Percentiles rank a stretch among this genome's conserved stretches.
Conservation (phyloP, 2,329 filamentous ascomycete species). For the Trichoderma sp. region DNA sequence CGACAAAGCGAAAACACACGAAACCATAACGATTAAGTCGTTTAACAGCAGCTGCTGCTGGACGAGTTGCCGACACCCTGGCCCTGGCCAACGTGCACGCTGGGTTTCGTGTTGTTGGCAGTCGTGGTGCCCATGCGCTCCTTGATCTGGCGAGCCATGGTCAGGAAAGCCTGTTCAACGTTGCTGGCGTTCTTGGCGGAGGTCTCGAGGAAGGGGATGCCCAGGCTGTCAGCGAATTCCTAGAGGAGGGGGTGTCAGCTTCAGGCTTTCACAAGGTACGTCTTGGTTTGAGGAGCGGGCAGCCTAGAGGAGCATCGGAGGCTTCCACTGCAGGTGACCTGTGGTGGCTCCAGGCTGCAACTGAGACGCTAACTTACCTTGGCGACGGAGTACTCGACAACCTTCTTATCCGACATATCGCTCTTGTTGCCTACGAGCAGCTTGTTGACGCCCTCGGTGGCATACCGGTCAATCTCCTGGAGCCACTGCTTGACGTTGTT, state of each 20-base stretch:
- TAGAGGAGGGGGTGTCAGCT: constrained; percentile 46
- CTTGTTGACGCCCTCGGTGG: constrained; percentile 99
- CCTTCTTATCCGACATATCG: constrained; percentile 99
- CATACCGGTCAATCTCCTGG: constrained; percentile 98
- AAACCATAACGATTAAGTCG: constrained; percentile 5
- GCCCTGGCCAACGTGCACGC: constrained; percentile 92
- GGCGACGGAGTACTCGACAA: constrained; percentile 98
- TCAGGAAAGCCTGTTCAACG: constrained; percentile 99
- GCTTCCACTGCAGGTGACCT: neutral
- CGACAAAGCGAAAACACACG: constrained; percentile 28
- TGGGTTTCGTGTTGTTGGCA: constrained; percentile 97
- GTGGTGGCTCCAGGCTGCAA: constrained; percentile 14
- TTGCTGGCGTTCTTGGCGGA: constrained; percentile 99
- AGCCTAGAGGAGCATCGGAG: constrained; percentile 5
- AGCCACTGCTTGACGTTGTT: constrained; percentile 99
- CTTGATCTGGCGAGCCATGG: constrained; percentile 99
- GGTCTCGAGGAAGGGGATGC: constrained; percentile 99
- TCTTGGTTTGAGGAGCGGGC: neutral
- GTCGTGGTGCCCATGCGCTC: constrained; percentile 98
- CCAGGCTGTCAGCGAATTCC: constrained; percentile 98
- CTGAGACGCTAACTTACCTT: constrained; percentile 67
- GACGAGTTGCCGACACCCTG: constrained; percentile 90
- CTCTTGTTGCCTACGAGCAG: constrained; percentile 99
- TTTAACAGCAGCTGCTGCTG: constrained; percentile 89
- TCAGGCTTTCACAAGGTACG: neutral